Evolutionary conservation across 345 rosid species (phyloP), one percentile per base, ranked within the genome.

Genomic region (Syzygium aqueum): DNA sequence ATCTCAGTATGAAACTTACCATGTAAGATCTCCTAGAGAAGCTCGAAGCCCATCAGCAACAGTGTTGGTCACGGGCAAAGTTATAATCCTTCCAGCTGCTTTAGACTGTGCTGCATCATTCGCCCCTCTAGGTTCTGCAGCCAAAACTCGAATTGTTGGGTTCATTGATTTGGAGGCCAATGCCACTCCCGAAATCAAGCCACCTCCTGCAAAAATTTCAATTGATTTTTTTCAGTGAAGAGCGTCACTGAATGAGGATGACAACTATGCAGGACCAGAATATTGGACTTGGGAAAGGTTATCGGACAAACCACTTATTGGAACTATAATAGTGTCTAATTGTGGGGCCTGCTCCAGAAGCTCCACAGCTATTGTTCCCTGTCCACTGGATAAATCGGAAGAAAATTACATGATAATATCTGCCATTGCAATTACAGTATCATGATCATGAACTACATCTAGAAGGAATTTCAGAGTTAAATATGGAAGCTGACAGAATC

Each of bases 31-130:
- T 89, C 98, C 98, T 23, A 97, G 94, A 88, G 90, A 94, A 89
- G 98, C 98, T 88, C 97, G 91, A 84, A 97, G 98, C 53, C 98
- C 98, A 93, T 97, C 98, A 7, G 98, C 98, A 10, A 94, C 63
- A 1, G 98, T 96, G 88, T 93, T 93, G 49, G 96, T 95, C 89
- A 91, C 93, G 0, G 93, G 92, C 92, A 97, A 90, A 49, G 92
- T 94, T 73, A 97, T 89, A 87, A 96, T 92, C 90, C 87, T 89
- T 77, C 97, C 97, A 53, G 95, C 95, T 28, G 91, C 93, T 92
- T 97, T 97, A n/a, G 99, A 97, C 91, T 87, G 94, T 90, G 97
- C 96, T 19, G 97, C 98, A 92, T 95, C 99, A 91, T 94, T 94
- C 30, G 99, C 98, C 89, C 97, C 98, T 89, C 51, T 90, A 10